A percentile compares a stretch with the other conserved stretches of the same genome.
Conservation (phyloP, 257 asterid genomes). For the Salvia hispanica region DNA sequence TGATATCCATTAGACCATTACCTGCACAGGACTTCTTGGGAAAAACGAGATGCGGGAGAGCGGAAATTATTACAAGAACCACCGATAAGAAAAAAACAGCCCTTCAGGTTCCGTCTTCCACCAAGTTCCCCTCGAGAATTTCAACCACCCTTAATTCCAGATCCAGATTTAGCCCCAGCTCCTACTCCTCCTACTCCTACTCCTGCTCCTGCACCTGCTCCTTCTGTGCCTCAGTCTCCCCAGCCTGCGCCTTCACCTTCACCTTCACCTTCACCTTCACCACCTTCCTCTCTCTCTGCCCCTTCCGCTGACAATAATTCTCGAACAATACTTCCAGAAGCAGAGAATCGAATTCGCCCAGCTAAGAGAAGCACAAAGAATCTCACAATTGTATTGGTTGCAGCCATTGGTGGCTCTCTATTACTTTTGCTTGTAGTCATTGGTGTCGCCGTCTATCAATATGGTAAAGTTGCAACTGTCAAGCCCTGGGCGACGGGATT, state of each 20-base stretch:
- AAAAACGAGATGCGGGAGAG: slow-evolving; percentile 34
- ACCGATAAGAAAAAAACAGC: neutral
- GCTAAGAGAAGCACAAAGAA: slow-evolving; percentile 5
- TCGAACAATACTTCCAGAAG: slow-evolving; percentile 40
- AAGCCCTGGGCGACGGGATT: slow-evolving; percentile 94
- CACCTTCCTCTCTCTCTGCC: slow-evolving; percentile 1
- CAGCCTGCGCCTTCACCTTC: slow-evolving; percentile 29
- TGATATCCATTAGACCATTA: slow-evolving; percentile 3
- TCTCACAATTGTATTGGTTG: slow-evolving; percentile 37
- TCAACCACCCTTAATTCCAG: neutral
- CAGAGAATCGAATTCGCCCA: slow-evolving; percentile 27
- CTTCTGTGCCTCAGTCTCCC: slow-evolving; percentile 38
- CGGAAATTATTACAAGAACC: slow-evolving; percentile 50
- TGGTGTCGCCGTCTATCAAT: slow-evolving; percentile 39
- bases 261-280: slow-evolving; percentile 29
- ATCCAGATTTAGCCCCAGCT: slow-evolving; percentile 7
- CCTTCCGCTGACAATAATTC: slow-evolving; percentile 40
- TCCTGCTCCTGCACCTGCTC: slow-evolving; percentile 16
- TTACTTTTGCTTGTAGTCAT: slow-evolving; percentile 44
- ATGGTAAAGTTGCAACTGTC: slow-evolving; percentile 70
- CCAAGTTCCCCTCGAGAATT: neutral
- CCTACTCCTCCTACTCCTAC: slow-evolving; percentile 1
- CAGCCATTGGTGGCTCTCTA: slow-evolving; percentile 58
- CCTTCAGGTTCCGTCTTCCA: slow-evolving; percentile 3
- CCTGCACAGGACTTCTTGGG: slow-evolving; percentile 48